Percentiles rank a stretch among this genome's conserved stretches.
Conservation (phyloP, 306 rosid species). For the Quercus glauca region DNA sequence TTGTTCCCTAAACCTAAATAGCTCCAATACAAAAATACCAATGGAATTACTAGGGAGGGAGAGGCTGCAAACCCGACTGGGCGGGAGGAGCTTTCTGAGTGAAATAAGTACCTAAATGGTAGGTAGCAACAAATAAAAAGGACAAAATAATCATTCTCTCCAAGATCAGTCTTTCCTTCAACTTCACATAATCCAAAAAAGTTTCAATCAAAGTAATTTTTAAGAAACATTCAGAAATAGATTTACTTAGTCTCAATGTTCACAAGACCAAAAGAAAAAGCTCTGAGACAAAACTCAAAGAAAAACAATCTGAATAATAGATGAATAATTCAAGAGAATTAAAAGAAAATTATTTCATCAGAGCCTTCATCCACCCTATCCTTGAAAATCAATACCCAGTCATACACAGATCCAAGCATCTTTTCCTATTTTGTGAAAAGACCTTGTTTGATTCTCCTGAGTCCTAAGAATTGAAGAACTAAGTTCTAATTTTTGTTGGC, state of each 20-base stretch:
- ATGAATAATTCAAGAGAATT: background rate
- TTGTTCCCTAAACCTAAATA: background rate
- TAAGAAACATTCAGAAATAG: background rate
- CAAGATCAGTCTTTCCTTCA: background rate
- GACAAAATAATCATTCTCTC: background rate
- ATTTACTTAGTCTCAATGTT: background rate
- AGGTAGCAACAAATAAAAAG: background rate
- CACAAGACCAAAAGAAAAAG: too few species aligned
- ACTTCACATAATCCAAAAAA: background rate
- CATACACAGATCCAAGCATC: too few species aligned
- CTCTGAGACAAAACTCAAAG: background rate
- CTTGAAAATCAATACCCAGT: too few species aligned
- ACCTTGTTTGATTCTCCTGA: background rate
- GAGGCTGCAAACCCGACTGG: background rate
- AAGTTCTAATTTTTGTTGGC: background rate
- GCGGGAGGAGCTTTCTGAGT: background rate
- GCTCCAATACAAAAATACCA: background rate
- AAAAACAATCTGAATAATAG: background rate
- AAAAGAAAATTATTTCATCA: background rate
- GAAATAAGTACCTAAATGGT: background rate
- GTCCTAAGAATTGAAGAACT: background rate
- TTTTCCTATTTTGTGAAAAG: background rate
- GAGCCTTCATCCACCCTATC: too few species aligned
- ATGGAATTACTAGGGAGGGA: background rate
- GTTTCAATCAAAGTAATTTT: background rate